Evolutionary conservation across 129 eudicot genomes (phyloP).

Genomic region (Flaveria robusta): DNA sequence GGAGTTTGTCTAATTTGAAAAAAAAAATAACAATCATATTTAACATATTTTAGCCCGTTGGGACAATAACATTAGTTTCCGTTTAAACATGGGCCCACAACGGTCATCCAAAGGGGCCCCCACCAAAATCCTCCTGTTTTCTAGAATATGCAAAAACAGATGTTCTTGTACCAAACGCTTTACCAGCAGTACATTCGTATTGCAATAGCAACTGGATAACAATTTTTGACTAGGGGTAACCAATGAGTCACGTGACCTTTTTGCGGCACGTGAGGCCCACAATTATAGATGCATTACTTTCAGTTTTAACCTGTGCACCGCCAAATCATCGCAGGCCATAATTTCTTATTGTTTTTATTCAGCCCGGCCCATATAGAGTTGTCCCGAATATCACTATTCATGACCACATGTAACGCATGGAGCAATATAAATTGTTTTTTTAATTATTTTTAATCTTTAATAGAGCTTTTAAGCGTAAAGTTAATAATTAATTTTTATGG

Average conservation of each 20-base stretch:
- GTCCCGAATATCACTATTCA: conserved; percentile 16
- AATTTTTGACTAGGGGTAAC: conserved; percentile 5
- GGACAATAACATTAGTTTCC: conserved; percentile 12
- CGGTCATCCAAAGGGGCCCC: conserved; percentile 30
- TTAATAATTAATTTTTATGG: not conserved
- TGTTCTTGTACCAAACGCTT: conserved; percentile 18
- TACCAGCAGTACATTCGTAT: conserved; percentile 21
- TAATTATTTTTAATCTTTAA: not conserved
- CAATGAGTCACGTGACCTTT: conserved; percentile 8
- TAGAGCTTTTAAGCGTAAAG: not conserved
- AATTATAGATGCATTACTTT: conserved; percentile 6
- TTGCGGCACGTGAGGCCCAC: conserved; percentile 42
- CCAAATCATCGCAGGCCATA: conserved; percentile 24
- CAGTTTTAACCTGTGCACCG: conserved; percentile 20
- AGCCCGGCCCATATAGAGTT: conserved; percentile 24
- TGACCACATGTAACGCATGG: conserved; percentile 30
- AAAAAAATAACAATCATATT: not conserved
- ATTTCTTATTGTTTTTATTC: conserved; percentile 1
- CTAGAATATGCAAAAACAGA: not conserved
- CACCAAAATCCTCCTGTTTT: conserved; percentile 15
- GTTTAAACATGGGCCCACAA: conserved; percentile 27
- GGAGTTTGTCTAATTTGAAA: not conserved
- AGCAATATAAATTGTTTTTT: conserved; percentile 8
- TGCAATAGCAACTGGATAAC: conserved; percentile 8
- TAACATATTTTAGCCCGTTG: conserved; percentile 19